These are phyloP conservation scores for Mucuna pruriens DNA, from an alignment of 306 rosid genomes.

Conservation along the genomic window DNA sequence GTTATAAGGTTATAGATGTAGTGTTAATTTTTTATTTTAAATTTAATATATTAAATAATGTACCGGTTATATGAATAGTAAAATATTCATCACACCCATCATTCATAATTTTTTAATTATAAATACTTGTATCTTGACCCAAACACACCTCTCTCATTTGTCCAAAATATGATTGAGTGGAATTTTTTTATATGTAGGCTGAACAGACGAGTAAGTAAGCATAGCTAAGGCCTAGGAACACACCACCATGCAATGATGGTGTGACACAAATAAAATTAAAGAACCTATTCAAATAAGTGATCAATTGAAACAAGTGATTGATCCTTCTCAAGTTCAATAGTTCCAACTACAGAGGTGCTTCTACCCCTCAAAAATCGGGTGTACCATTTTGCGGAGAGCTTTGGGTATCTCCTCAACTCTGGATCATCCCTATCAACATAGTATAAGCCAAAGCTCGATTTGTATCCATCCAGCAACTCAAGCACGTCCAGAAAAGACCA, in stretches of 20 bases:
- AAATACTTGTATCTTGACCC: no score
- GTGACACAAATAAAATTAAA: not conserved
- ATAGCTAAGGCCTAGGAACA: not conserved
- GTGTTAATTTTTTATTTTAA: no score
- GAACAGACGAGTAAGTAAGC: not conserved
- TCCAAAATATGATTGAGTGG: no score
- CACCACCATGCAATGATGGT: not conserved
- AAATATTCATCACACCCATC: no score
- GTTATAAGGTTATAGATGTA: no score
- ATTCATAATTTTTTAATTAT: no score
- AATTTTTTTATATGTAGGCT: no score
- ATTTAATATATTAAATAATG: no score
- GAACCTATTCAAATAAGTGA: constrained; percentile 29
- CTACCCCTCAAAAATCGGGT: constrained; percentile 30
- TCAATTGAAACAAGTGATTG: constrained; percentile 26
- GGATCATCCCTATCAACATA: constrained; percentile 48
- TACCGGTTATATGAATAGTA: no score
- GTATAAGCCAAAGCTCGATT: constrained; percentile 42
- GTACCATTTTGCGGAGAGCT: constrained; percentile 56
- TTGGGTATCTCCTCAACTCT: constrained; percentile 51
- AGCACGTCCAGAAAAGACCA: constrained; percentile 54
- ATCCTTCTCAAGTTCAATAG: not conserved
- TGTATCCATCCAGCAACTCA: constrained; percentile 43
- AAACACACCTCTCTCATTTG: no score
- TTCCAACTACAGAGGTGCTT: no score